Base-by-base conservation (phyloP, 208 protist species). In the Herpetomonas samuelpessoai region DNA sequence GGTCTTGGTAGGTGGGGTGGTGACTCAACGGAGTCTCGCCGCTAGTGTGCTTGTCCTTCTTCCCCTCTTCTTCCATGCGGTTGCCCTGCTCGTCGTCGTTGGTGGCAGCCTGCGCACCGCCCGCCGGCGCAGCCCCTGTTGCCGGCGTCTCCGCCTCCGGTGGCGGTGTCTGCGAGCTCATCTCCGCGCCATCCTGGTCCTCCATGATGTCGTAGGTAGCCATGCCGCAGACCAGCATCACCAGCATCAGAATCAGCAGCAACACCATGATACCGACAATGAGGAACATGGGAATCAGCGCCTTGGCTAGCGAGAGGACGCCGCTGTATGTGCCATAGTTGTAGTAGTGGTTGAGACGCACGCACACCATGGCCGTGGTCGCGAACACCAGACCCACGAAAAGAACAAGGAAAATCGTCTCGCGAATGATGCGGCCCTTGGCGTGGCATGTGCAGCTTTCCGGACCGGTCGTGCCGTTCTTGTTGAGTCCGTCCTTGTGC, bases 211-310 rank as follows among this genome's bases (percentile, higher is more conserved):
- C 44, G 12, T 53, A 45, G 10, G 41, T 2, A 14, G 41, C 57
- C 21, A 45, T 47, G 26, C 68, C 56, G 35, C 74, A 84, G 45
- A 71, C 50, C 19, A 77, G 28, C 16, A 66, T 44, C 3, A 81
- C 2, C 25, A 38, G 35, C 10, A 59, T 19, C 16, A 67, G 27
- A 26, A 85, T 9, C 14, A 57, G 9, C 16, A 16, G 6, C 0
- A 85, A 4, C 41, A 74, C 57, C 2, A 64, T 26, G 31, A 39
- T 7, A 45, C 59, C 73, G 24, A 79, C 19, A 0, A 90, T 29
- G n/a, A 92, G 67, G 52, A 76, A 88, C 30, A 87, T 47, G 6
- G 85, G 85, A 38, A 82, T 82, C 44, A 86, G 62, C 6, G 81
- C 75, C 22, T 57, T 50, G 0, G 30, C 14, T 0, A 92, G 67